Percentiles rank a stretch among this genome's conserved stretches.
Conservation (phyloP, 768 basidiomycete genomes). For the Leccinellum rugosiceps region DNA sequence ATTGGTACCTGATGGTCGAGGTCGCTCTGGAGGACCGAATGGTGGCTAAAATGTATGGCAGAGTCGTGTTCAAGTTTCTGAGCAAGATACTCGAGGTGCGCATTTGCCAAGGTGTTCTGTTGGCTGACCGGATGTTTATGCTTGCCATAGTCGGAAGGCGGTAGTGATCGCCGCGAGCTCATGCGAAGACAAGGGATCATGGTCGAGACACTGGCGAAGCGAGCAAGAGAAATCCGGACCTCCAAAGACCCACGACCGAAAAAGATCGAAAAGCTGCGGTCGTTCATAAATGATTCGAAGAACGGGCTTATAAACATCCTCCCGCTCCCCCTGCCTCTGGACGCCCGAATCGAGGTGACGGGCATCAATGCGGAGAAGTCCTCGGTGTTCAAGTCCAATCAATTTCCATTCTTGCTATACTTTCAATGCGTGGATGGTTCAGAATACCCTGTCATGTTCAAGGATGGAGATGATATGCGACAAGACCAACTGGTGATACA, state of each 20-base stretch:
- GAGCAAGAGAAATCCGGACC: slow-evolving; percentile 81
- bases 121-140: background rate
- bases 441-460: slow-evolving; percentile 95
- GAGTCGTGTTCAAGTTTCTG: slow-evolving; percentile 89
- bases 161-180: slow-evolving; percentile 79
- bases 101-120: background rate
- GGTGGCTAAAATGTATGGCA: slow-evolving; percentile 90
- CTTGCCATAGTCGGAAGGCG: slow-evolving; percentile 59
- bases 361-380: slow-evolving; percentile 92
- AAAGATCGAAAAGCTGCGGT: slow-evolving; percentile 95
- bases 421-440: slow-evolving; percentile 83
- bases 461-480: slow-evolving; percentile 97
- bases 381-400: slow-evolving; percentile 95
- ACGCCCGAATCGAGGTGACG: slow-evolving; percentile 79
- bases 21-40: slow-evolving; percentile 82
- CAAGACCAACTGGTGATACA: slow-evolving; percentile 99
- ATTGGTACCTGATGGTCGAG: slow-evolving; percentile 99
- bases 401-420: slow-evolving; percentile 86
- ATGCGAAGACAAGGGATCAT: slow-evolving; percentile 90
- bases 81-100: slow-evolving; percentile 80
- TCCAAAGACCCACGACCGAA: slow-evolving; percentile 94
- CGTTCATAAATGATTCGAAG: slow-evolving; percentile 80
- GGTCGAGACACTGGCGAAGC: slow-evolving; percentile 79
- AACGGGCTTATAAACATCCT: slow-evolving; percentile 77
- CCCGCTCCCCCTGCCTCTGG: slow-evolving; percentile 84